Evolutionary conservation across 1,284 basidiomycete species (phyloP).

Genomic region (Tilletiopsis washingtonensis): DNA sequence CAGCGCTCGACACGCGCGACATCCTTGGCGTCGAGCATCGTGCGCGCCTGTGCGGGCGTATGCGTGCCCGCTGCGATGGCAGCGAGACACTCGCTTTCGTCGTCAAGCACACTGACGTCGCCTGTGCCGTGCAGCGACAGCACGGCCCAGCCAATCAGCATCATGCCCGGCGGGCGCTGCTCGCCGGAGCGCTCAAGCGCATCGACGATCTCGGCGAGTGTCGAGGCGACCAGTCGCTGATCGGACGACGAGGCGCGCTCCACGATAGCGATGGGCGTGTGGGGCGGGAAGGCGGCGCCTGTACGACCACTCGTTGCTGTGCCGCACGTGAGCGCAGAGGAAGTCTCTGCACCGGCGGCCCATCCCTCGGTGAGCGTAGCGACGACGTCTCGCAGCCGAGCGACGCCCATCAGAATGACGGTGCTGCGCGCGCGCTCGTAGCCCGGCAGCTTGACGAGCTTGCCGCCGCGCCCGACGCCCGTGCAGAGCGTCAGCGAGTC

Average conservation of each 20-base stretch:
- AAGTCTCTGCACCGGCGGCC: too few species aligned
- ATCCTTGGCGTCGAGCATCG: constrained; percentile 15
- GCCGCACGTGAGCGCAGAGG: not conserved
- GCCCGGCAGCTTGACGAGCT: constrained; percentile 72
- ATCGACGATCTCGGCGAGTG: constrained; percentile 62
- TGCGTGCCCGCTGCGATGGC: not conserved
- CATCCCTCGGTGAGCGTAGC: constrained; percentile 52
- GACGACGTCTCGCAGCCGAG: constrained; percentile 67
- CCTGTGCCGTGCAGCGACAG: constrained; percentile 54
- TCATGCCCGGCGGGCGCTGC: constrained; percentile 90
- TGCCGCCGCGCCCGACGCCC: constrained; percentile 79
- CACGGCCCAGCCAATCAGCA: constrained; percentile 81
- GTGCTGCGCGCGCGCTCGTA: constrained; percentile 75
- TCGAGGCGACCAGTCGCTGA: constrained; percentile 75
- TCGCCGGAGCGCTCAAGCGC: constrained; percentile 70
- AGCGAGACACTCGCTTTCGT: constrained; percentile 17
- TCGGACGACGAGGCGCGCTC: constrained; percentile 87
- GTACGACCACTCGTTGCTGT: constrained; percentile 10
- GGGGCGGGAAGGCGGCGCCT: constrained; percentile 63
- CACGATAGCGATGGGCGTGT: constrained; percentile 81
- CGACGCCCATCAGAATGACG: constrained; percentile 89
- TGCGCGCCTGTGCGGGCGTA: not conserved
- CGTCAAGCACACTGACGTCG: constrained; percentile 53
- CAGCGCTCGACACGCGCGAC: constrained; percentile 18
- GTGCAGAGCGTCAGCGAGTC: constrained; percentile 85